phyloP scores from a whole-genome alignment of 192 early-diverging fungal species.

The Chytriomyces hyalinus region DNA sequence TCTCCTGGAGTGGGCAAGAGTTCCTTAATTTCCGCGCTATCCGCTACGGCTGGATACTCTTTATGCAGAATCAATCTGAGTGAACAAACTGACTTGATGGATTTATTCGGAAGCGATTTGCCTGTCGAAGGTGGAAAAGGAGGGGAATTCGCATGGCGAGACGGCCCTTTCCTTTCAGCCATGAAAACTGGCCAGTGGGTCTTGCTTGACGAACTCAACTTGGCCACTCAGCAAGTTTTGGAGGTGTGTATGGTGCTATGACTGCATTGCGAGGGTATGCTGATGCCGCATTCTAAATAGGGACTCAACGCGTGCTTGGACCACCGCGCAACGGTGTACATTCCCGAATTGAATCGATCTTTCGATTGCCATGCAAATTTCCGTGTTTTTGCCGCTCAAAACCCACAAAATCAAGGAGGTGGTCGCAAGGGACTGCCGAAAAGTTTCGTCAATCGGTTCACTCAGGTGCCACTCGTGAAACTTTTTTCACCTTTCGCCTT shows the following conservation, averaged over 20 bases:
- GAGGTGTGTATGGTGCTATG: constrained; percentile 80
- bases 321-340: constrained; percentile 94
- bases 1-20: constrained; percentile 98
- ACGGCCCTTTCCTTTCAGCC: constrained; percentile 95
- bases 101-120: constrained; percentile 97
- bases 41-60: constrained; percentile 76
- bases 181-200: constrained; percentile 98
- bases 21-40: constrained; percentile 82
- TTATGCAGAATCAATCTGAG: constrained; percentile 96
- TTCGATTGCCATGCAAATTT: constrained; percentile 83
- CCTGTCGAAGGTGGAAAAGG: constrained; percentile 88
- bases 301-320: constrained; percentile 98
- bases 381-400: constrained; percentile 96
- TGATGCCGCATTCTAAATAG: constrained; percentile 50
- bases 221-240: constrained; percentile 97
- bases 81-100: constrained; percentile 98
- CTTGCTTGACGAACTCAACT: constrained; percentile 94
- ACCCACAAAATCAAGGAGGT: constrained; percentile 95
- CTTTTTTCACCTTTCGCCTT: constrained; percentile 17
- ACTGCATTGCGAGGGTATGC: constrained; percentile 81
- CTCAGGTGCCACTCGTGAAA: constrained; percentile 38
- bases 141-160: constrained; percentile 94
- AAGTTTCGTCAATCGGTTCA: constrained; percentile 97
- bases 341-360: constrained; percentile 90
- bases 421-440: constrained; percentile 97